Conservation (phyloP, 345 rosid species). For the Syzygium grande region DNA sequence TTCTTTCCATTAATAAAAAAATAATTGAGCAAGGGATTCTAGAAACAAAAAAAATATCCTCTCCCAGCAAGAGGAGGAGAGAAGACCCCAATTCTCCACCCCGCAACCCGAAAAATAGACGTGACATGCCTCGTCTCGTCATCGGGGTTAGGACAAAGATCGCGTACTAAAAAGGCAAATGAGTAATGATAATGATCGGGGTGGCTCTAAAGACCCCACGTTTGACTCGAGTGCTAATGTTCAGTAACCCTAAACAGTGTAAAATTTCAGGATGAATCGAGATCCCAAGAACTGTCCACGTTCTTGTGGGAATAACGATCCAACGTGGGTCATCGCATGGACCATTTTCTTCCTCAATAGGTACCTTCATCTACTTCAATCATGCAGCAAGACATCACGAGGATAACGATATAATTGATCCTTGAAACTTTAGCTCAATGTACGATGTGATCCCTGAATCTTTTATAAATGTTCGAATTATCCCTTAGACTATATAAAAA, state of each 20-base stretch:
- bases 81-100: not conserved
- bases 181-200: not conserved
- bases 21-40: not conserved
- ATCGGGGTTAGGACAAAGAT: not conserved
- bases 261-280: not conserved
- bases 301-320: not conserved
- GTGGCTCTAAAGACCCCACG: not conserved
- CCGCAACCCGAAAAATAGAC: not conserved
- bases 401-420: too few species aligned
- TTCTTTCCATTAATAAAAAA: not conserved
- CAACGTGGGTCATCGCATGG: not conserved
- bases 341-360: not conserved
- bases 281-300: not conserved
- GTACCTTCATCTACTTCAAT: not conserved
- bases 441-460: too few species aligned
- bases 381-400: not conserved
- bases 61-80: not conserved
- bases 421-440: too few species aligned
- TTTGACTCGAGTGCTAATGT: not conserved
- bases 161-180: not conserved
- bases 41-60: not conserved
- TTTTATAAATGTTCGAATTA: too few species aligned
- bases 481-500: too few species aligned
- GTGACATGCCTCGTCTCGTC: not conserved
- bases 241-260: not conserved